Evolutionary conservation across 345 rosid genomes (phyloP), one percentile per base, ranked within the genome.

Genomic region (Brassica nigra): DNA sequence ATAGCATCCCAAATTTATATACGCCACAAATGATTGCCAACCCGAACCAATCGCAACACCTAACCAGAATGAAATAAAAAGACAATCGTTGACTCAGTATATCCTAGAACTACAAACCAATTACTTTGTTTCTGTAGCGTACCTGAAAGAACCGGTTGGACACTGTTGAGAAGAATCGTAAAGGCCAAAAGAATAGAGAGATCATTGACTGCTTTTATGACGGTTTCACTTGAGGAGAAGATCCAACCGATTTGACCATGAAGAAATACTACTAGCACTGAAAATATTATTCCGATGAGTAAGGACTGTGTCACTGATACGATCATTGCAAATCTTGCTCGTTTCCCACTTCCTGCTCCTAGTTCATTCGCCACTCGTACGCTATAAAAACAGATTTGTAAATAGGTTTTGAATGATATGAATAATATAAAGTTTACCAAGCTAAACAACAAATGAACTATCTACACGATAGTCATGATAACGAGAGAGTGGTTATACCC

Each of bases 91-190:
- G 68, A 66, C 23, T 14, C 4, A 27, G 10, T 66, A 59, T 42
- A 10, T 27, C 42, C 11, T 54, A 3, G 3, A 54, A 54, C 8
- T 16, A 6, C 27, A 16, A 54, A 54, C 10, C 3, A 54, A 7
- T 52, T 7, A 31, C 1, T 1, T 23, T 59, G 65, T 11, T 11
- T 61, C 1, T 7, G 2, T 29, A 10, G 5, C 44, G 11, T 83
- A 92, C 97, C 97, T 0, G 97, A 94, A 62, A 92, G 91, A 79
- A 94, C 73, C 10, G 97, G 97, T 68, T 92, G 98, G 12, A 92
- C 87, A 69, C 97, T 94, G 64, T 92, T 94, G 87, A 94, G 93
- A 74, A 92, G 80, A 72, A 94, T 77, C 2, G 97, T 89, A 84
- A 90, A 87, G 20, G 97, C 97, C 1, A 92, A 75, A 67, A 92